Conservation (phyloP, 202 grass and related monocot genomes). For the Setaria italica region DNA sequence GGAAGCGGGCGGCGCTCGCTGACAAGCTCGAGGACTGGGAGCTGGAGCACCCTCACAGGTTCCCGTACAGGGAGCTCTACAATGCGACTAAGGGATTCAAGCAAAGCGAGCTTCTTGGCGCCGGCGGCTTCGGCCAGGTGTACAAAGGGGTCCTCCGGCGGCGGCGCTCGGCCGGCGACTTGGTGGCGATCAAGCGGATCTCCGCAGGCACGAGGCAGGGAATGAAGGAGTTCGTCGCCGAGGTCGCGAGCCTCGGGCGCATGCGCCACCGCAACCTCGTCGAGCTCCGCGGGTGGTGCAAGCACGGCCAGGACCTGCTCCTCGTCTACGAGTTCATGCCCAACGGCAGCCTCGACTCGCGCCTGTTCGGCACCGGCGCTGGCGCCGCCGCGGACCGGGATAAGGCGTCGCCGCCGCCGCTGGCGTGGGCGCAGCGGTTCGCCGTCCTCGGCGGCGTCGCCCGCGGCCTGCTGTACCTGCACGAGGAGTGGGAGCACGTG, state of each 20-base stretch:
- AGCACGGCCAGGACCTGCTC: constrained; percentile 31
- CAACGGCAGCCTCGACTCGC: constrained; percentile 65
- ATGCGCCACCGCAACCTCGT: not conserved
- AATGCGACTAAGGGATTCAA: not conserved
- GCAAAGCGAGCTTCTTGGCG: not conserved
- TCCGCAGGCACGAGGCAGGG: not conserved
- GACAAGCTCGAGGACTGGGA: not conserved
- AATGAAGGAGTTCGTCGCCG: not conserved
- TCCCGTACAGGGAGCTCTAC: not conserved
- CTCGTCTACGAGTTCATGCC: constrained; percentile 95
- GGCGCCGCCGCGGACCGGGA: too few relatives aligned
- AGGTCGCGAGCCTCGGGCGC: constrained; percentile 61
- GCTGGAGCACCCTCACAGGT: not conserved
- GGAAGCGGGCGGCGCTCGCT: not conserved
- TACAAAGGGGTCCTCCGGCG: not conserved
- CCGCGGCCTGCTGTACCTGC: not conserved
- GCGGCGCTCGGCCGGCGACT: not conserved
- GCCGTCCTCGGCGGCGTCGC: not conserved
- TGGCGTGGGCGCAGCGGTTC: not conserved
- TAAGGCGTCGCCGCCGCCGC: too few relatives aligned
- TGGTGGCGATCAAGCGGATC: not conserved
- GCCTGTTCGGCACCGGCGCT: not conserved
- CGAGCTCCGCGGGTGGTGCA: not conserved
- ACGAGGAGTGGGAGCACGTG: constrained; percentile 3
- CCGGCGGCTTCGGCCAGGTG: not conserved